Conservation (phyloP, 192 early-diverging fungal species). For the Coemansia sp. region DNA sequence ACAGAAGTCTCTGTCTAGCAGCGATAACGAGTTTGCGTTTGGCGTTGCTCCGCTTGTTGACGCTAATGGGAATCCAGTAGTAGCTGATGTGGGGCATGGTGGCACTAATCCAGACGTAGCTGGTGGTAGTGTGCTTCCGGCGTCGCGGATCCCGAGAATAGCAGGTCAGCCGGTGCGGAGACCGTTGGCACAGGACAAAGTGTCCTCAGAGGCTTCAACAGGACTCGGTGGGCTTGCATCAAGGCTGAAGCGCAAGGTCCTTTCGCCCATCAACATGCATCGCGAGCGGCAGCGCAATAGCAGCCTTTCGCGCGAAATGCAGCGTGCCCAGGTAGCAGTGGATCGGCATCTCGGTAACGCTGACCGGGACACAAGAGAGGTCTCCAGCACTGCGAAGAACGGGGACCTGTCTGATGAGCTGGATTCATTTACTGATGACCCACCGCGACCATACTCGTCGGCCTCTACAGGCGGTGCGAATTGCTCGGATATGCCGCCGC, state of each 20-base stretch:
- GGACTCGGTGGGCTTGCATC: constrained; percentile 11
- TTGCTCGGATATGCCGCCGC: constrained; percentile 44
- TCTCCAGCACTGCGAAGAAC: not conserved
- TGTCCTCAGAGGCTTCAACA: not conserved
- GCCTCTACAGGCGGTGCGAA: not conserved
- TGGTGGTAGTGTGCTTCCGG: not conserved
- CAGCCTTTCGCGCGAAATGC: constrained; percentile 12
- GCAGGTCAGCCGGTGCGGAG: constrained; percentile 15
- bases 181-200: not conserved
- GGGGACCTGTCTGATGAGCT: not conserved
- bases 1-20: constrained; percentile 47
- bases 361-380: not conserved
- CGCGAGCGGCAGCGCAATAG: constrained; percentile 6
- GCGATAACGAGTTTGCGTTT: constrained; percentile 31
- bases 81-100: not conserved
- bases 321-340: constrained; percentile 4
- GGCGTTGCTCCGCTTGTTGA: not conserved
- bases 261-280: constrained; percentile 23
- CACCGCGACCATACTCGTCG: not conserved
- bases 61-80: not conserved
- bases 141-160: constrained; percentile 25
- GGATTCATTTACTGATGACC: not conserved
- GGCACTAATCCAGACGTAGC: not conserved
- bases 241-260: constrained; percentile 21
- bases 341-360: not conserved